phyloP scores from a whole-genome alignment of 768 basidiomycete genomes.

The Nidularia pulvinata region DNA sequence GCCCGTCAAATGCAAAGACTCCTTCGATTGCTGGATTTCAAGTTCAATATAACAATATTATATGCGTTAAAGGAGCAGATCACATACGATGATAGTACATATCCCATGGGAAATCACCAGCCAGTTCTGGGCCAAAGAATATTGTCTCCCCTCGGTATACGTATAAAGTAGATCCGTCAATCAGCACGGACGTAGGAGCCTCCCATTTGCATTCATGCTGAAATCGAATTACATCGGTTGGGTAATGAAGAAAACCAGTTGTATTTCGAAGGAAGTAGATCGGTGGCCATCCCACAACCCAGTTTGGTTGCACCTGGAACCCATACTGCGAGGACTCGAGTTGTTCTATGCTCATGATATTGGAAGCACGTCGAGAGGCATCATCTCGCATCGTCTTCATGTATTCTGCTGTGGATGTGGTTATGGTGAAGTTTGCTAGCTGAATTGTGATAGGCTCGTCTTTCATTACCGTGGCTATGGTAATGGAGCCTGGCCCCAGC shows the following conservation, averaged over 20 bases:
- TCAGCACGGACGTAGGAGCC: no score
- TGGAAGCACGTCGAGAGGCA: neutral
- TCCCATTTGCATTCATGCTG: neutral
- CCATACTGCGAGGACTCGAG: neutral
- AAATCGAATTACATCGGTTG: neutral
- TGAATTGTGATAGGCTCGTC: neutral
- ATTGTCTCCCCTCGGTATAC: neutral
- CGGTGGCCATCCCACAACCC: neutral
- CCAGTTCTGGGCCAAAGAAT: neutral
- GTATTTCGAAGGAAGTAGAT: no score
- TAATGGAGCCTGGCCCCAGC: constrained; percentile 1
- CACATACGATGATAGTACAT: no score
- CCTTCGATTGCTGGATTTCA: no score
- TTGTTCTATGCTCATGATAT: neutral
- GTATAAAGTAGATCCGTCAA: no score
- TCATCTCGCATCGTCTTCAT: neutral
- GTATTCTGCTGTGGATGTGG: neutral
- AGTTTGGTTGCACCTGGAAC: neutral
- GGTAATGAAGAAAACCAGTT: no score
- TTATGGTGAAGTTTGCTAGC: constrained; percentile 3
- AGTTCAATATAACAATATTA: no score
- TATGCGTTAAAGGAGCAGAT: no score
- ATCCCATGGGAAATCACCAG: no score
- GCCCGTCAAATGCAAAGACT: neutral
- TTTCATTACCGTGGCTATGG: neutral